phyloP scores from a whole-genome alignment of 1,139 yeast genomes.

The Candida tropicalis region DNA sequence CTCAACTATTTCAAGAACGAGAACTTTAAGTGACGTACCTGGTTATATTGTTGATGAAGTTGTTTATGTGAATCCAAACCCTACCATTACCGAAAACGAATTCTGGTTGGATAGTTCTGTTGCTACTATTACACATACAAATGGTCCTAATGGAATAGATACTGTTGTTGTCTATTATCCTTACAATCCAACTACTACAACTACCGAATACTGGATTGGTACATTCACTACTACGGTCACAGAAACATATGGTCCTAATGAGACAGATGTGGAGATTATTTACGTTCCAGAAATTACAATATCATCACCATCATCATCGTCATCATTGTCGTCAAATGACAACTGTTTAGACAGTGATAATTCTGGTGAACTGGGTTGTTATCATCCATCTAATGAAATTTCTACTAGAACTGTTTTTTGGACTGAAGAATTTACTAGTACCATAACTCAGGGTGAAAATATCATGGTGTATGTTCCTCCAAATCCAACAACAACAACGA shows the following conservation, averaged over 20 bases:
- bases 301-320: too few relatives aligned
- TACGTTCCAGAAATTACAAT: neutral
- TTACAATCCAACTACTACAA: constrained; percentile 12
- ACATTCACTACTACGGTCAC: neutral
- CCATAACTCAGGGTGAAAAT: constrained; percentile 14
- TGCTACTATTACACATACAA: constrained; percentile 16
- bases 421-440: constrained; percentile 8
- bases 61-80: constrained; percentile 18
- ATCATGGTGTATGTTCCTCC: constrained; percentile 21
- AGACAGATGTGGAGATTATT: neutral
- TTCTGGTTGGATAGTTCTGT: constrained; percentile 6
- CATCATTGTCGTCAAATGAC: too few relatives aligned
- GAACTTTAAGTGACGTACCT: neutral
- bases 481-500: constrained; percentile 11
- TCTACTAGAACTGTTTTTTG: constrained; percentile 13
- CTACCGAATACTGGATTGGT: constrained; percentile 12
- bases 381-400: constrained; percentile 19
- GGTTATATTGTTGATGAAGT: neutral
- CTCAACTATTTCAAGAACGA: constrained; percentile 9
- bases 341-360: constrained; percentile 6
- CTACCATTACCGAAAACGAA: constrained; percentile 15
- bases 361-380: too few relatives aligned
- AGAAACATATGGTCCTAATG: neutral
- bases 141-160: constrained; percentile 13
- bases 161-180: constrained; percentile 21